Conservation (phyloP, 2,329 filamentous ascomycete genomes). For the Penicillium sp. region DNA sequence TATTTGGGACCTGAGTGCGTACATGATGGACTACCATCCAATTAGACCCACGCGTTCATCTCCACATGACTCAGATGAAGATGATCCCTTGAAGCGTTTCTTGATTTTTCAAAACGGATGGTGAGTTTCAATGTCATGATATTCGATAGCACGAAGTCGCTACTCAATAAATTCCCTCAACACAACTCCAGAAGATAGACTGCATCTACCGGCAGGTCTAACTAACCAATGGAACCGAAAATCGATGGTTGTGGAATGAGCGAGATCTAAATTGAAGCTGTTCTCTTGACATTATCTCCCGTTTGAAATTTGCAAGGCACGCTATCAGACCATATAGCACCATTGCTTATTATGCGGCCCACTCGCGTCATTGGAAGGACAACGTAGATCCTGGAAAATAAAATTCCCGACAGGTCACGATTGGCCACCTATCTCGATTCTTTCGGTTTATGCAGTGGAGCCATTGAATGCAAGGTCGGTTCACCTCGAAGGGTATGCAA, state of each 20-base stretch:
- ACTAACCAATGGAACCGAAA: not conserved
- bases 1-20: not conserved
- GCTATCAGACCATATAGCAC: not conserved
- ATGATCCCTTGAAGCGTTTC: not conserved
- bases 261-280: not conserved
- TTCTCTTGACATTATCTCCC: not conserved
- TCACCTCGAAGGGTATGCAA: no score
- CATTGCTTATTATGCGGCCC: not conserved
- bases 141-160: not conserved
- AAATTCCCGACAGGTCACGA: not conserved
- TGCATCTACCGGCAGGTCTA: not conserved
- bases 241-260: not conserved
- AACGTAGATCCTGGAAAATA: not conserved
- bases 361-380: not conserved
- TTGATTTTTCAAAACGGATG: not conserved
- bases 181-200: not conserved
- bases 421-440: not conserved
- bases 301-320: not conserved
- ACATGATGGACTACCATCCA: not conserved
- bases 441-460: not conserved
- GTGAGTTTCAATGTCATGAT: not conserved
- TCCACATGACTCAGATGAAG: not conserved
- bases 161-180: not conserved
- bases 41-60: not conserved
- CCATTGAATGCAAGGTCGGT: not conserved